phyloP scores from a whole-genome alignment of 1,284 basidiomycete genomes.

The Ceratobasidium sp. region DNA sequence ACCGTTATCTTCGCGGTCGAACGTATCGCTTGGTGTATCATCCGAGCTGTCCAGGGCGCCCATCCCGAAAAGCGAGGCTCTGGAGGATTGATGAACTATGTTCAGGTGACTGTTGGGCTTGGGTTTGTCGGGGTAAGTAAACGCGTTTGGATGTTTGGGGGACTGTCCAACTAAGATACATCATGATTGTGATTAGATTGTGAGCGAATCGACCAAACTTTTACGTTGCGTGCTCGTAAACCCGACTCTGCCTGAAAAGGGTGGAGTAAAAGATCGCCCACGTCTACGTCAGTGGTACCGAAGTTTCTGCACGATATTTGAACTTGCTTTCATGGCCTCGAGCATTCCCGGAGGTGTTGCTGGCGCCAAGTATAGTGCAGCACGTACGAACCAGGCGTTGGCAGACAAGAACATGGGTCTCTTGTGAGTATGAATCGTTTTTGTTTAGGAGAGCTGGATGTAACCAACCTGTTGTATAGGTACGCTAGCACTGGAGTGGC shows the following conservation, averaged over 20 bases:
- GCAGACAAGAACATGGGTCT: constrained; percentile 20
- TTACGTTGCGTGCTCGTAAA: constrained; percentile 26
- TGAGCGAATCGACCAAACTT: constrained; percentile 20
- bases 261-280: constrained; percentile 24
- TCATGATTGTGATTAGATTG: constrained; percentile 2
- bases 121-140: constrained; percentile 30
- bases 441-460: too few species aligned
- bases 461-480: background rate
- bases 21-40: constrained; percentile 39
- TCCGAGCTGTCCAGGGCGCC: constrained; percentile 29
- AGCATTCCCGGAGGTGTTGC: constrained; percentile 18
- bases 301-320: constrained; percentile 6
- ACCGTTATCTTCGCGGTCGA: constrained; percentile 32
- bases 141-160: background rate
- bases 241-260: constrained; percentile 29
- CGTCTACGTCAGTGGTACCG: background rate
- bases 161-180: too few species aligned
- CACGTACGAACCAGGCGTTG: constrained; percentile 10
- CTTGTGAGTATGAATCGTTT: too few species aligned
- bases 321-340: constrained; percentile 19
- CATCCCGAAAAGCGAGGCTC: constrained; percentile 27
- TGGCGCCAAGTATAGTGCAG: constrained; percentile 18
- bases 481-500: background rate
- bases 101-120: constrained; percentile 27
- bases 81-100: constrained; percentile 27